Percentiles rank a stretch among this genome's conserved stretches.
Evolutionary conservation across 2,329 filamentous ascomycete genomes (phyloP).

Genomic region (Incumbomyces lentus): DNA sequence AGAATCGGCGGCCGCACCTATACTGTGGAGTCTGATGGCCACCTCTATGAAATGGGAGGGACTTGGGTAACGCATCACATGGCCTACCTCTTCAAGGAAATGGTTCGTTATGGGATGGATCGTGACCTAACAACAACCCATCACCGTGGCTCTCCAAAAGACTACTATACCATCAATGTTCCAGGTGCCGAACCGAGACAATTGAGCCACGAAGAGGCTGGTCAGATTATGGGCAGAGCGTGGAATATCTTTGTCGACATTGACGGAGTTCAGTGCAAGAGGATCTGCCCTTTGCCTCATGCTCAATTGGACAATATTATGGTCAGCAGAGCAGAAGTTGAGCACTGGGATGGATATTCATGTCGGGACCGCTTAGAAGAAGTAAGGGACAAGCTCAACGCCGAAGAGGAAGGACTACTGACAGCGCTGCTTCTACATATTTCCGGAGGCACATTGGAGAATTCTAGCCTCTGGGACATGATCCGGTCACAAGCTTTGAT

Average conservation of each 20-base stretch:
- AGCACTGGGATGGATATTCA: too few species aligned
- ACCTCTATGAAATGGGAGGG: constrained; percentile 40
- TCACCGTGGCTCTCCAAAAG: constrained; percentile 33
- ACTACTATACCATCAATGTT: constrained; percentile 31
- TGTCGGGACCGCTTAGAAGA: too few species aligned
- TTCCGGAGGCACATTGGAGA: too few species aligned
- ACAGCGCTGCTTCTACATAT: too few species aligned
- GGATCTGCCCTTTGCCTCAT: not conserved
- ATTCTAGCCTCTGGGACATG: too few species aligned
- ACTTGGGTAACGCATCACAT: constrained; percentile 41
- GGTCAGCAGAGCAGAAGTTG: too few species aligned
- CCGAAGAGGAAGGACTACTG: too few species aligned
- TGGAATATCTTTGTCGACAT: constrained; percentile 24
- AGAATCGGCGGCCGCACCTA: constrained; percentile 40
- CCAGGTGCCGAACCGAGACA: not conserved
- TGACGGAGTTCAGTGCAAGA: constrained; percentile 23
- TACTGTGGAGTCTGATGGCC: constrained; percentile 34
- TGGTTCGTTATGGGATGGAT: constrained; percentile 36
- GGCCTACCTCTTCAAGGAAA: constrained; percentile 35
- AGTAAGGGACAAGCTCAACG: too few species aligned
- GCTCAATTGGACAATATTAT: too few species aligned
- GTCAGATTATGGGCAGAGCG: constrained; percentile 25
- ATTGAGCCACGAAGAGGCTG: constrained; percentile 7
- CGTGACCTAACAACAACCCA: constrained; percentile 31
- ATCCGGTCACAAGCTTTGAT: too few species aligned